Conservation (phyloP, 1,139 yeast species). For the Geotrichum cucujoidarum region DNA sequence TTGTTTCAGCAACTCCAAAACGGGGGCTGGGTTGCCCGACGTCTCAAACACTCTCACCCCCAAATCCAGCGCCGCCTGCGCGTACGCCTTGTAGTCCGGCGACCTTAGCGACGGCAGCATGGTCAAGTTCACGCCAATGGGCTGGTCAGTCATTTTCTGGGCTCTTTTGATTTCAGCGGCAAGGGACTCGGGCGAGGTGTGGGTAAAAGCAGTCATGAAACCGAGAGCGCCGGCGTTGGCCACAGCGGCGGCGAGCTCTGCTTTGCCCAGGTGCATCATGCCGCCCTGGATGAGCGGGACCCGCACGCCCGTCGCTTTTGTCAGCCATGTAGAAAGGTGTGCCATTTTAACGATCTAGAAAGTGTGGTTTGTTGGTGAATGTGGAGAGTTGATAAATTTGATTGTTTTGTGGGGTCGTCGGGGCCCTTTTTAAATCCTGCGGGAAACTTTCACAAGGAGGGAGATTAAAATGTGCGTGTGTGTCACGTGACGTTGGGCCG, state of each 20-base stretch:
- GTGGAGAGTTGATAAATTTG: no score
- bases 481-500: no score
- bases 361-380: no score
- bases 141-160: constrained; percentile 28
- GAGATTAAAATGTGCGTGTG: no score
- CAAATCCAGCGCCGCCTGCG: constrained; percentile 36
- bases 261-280: constrained; percentile 35
- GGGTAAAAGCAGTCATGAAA: constrained; percentile 36
- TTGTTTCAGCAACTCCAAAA: constrained; percentile 24
- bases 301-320: constrained; percentile 36
- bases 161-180: constrained; percentile 31
- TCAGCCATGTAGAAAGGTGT: constrained; percentile 33
- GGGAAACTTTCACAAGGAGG: no score
- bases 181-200: constrained; percentile 34
- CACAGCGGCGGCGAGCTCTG: constrained; percentile 37
- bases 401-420: no score
- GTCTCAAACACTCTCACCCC: constrained; percentile 37
- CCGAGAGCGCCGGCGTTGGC: constrained; percentile 39
- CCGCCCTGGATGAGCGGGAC: constrained; percentile 38
- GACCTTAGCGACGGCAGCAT: constrained; percentile 37
- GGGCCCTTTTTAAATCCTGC: no score
- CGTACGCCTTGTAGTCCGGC: constrained; percentile 35
- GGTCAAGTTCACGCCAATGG: constrained; percentile 38
- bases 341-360: neutral
- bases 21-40: constrained; percentile 36